These are phyloP conservation scores for Debaryomyces udenii DNA, from an alignment of 1,139 yeast genomes.

Conservation along the genomic window DNA sequence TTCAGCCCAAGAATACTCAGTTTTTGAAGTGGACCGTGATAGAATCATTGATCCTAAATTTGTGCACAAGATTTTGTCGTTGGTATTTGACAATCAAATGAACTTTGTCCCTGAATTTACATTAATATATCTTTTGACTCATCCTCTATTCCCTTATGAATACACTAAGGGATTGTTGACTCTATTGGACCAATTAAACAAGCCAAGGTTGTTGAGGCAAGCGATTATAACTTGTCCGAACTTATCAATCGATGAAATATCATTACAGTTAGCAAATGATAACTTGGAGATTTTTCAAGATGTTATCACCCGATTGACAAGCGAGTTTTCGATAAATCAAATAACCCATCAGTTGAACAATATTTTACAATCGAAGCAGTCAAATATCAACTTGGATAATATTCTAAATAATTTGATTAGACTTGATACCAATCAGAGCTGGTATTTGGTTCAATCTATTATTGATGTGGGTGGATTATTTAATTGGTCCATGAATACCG, in stretches of 20 bases:
- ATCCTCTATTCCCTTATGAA: constrained; percentile 76
- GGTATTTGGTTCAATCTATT: constrained; percentile 61
- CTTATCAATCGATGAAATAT: constrained; percentile 62
- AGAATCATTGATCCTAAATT: constrained; percentile 66
- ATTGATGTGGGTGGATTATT: constrained; percentile 76
- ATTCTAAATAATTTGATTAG: constrained; percentile 37
- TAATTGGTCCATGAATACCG: constrained; percentile 56
- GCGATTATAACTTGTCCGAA: constrained; percentile 80
- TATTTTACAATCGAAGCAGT: constrained; percentile 22
- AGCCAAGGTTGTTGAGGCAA: constrained; percentile 72
- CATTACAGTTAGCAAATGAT: constrained; percentile 52
- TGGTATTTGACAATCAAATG: constrained; percentile 35
- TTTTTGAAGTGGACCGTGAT: constrained; percentile 68
- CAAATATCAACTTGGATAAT: constrained; percentile 40
- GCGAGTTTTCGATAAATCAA: constrained; percentile 56
- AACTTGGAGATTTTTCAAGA: constrained; percentile 68
- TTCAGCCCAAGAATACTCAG: constrained; percentile 30
- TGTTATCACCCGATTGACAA: constrained; percentile 64
- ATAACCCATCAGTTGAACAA: constrained; percentile 41
- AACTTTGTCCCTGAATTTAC: constrained; percentile 58
- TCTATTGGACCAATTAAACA: constrained; percentile 40
- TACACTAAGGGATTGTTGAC: constrained; percentile 57
- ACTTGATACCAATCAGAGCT: constrained; percentile 46
- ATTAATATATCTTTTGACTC: constrained; percentile 75
- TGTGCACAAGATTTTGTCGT: constrained; percentile 49